Percentiles rank a stretch among this genome's conserved stretches.
These are phyloP conservation scores for Cubamyces sp. DNA, from an alignment of 768 basidiomycete species.

Conservation along the genomic window DNA sequence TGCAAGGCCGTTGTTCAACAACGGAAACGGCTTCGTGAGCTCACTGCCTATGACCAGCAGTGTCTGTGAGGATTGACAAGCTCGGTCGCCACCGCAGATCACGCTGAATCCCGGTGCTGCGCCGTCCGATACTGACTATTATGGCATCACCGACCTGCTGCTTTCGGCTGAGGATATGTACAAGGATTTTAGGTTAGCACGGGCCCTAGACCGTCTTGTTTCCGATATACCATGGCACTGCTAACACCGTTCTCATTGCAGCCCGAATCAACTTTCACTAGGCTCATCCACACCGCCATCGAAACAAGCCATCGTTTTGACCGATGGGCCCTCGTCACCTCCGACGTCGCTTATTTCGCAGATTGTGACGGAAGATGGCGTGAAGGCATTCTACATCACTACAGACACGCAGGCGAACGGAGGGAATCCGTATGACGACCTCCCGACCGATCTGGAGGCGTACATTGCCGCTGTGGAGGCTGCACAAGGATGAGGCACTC, in stretches of 20 bases:
- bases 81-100: constrained; percentile 24
- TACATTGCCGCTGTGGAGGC: constrained; percentile 22
- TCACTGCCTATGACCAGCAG: neutral
- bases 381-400: constrained; percentile 39
- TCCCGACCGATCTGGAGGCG: constrained; percentile 31
- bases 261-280: constrained; percentile 31
- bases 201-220: neutral
- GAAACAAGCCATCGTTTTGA: constrained; percentile 42
- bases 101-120: constrained; percentile 37
- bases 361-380: constrained; percentile 27
- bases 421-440: constrained; percentile 28
- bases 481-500: neutral
- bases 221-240: neutral
- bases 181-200: constrained; percentile 35
- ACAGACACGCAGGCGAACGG: constrained; percentile 30
- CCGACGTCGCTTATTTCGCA: constrained; percentile 31
- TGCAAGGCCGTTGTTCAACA: constrained; percentile 27
- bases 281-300: constrained; percentile 21
- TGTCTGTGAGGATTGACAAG: neutral
- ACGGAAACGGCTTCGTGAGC: constrained; percentile 26
- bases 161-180: constrained; percentile 37
- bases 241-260: constrained; percentile 9
- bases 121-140: constrained; percentile 30
- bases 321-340: constrained; percentile 35
- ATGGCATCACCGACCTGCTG: constrained; percentile 36